Base-by-base conservation (phyloP, 1,284 basidiomycete genomes). In the Moesziomyces sp. region DNA sequence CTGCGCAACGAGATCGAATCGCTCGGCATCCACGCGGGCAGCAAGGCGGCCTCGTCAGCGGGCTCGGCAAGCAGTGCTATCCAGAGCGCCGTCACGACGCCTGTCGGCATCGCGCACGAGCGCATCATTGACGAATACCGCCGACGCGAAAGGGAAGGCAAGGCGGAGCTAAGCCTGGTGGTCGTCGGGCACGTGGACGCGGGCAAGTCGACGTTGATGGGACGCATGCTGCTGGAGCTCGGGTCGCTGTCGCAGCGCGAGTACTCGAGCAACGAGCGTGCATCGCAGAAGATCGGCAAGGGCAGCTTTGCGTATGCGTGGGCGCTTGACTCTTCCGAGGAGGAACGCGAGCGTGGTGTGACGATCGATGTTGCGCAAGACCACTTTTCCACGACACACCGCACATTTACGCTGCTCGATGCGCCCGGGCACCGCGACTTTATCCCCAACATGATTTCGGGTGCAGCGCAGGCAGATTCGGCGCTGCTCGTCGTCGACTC, bases 151-250 rank as follows among this genome's bases (percentile, higher is more conserved):
- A 86, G 88, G 67, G 87, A 87, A 30, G 88, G 87, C 24, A 93
- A 91, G 85, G 90, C 89, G 78, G 88, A 87, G 38, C 86, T 98
- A 48, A 96, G 91, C 82, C 86, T 99, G 72, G 92, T 99, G 19
- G 94, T 99, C 43, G 91, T 99, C 94, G 95, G 96, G 24, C 96
- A 99, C 81, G 96, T 99, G 65, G 96, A 99, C 85, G 96, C 97
- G 16, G 96, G 96, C 51, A 99, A 99, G 85, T 97, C 95, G 11
- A 99, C 96, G 0, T 85, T 99, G 46, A 98, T 98, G 94, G 96
- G 96, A 0, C 88, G 95, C 54, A 84, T 99, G 68, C 84, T 99
- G 46, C 95, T 97, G 82, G 97, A 98, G 72, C 87, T 97, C 0
- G 96, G 97, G 18, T 88, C 89, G 74, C 82, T 98, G 57, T 91